A percentile compares a stretch with the other conserved stretches of the same genome.
phyloP scores from a whole-genome alignment of 768 basidiomycete species.

The Lactifluus pinguis region DNA sequence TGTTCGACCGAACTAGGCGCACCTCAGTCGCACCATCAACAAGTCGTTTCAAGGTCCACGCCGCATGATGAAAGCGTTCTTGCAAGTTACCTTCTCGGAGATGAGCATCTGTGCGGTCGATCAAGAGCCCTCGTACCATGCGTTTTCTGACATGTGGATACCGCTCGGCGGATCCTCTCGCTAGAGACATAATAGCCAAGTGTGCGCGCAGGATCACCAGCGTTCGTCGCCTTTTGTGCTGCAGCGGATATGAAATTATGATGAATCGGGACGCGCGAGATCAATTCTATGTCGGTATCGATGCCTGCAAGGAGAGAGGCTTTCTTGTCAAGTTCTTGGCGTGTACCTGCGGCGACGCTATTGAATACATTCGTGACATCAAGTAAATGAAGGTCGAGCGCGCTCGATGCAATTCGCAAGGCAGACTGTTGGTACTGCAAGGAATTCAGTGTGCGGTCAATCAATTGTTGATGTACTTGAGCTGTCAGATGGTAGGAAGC shows the following conservation, averaged over 20 bases:
- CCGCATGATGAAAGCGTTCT: constrained; percentile 48
- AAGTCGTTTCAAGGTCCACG: constrained; percentile 3
- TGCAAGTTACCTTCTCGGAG: constrained; percentile 22
- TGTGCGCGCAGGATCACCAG: constrained; percentile 56
- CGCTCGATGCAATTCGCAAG: constrained; percentile 56
- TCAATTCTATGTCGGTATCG: constrained; percentile 63
- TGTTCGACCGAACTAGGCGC: background rate
- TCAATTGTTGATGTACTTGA: constrained; percentile 52
- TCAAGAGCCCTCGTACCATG: constrained; percentile 43
- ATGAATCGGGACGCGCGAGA: constrained; percentile 57
- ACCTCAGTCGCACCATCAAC: constrained; percentile 6
- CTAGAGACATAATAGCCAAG: constrained; percentile 73
- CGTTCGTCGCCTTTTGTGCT: constrained; percentile 58
- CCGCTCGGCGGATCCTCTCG: constrained; percentile 70
- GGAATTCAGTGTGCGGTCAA: constrained; percentile 41
- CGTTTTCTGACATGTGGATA: constrained; percentile 55
- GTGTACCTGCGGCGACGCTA: constrained; percentile 44
- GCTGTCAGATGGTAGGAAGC: constrained; percentile 53
- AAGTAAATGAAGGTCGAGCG: constrained; percentile 62
- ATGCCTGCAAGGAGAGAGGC: constrained; percentile 49
- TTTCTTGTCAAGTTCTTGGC: constrained; percentile 60
- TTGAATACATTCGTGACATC: constrained; percentile 63
- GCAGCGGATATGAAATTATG: constrained; percentile 62
- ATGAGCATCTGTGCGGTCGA: background rate
- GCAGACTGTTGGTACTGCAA: constrained; percentile 61